Evolutionary conservation across 2,329 filamentous ascomycete species (phyloP), one percentile per base, ranked within the genome.

Genomic region (Claviceps arundinis): DNA sequence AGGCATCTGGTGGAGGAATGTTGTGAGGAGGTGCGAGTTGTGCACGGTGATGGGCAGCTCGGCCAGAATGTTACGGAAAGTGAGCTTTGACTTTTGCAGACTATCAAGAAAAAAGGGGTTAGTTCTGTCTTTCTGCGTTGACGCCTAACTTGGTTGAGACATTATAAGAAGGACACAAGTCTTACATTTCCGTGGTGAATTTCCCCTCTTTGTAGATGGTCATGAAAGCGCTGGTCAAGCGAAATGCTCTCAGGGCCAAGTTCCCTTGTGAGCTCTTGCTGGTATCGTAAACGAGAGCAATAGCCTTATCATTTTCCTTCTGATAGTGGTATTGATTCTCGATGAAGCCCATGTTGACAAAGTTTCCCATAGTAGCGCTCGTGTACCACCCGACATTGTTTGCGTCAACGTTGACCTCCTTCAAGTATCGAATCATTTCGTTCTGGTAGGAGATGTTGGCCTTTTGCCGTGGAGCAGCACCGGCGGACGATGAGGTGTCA

Each of bases 361-460:
- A 97, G 77, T 95, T 97, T 70, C 93, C 93, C 87, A 98, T 94
- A 70, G 89, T 95, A 57, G 90, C 89, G 74, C 89, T 96, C 54
- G 89, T 96, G 75, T 98, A 98, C 90, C 90, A 98, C 63, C 93
- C 93, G 55, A 95, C 89, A 64, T 89, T 94, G 76, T 97, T 95
- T 59, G 93, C 93, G 69, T 98, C 93, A 55, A 97, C 87, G 69
- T 97, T 98, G 64, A 98, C 93, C 72, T 97, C 93, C 68, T 91
- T 86, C 57, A 97, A 75, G 70, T 93, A 89, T 65, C 89, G 87
- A 70, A 98, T 91, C 91, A 97, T 97, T 71, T 98, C 93, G 59
- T 82, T 84, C 74, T 95, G 88, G 73, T 98, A 97, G 61, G 77
- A 72, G 22, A 84, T 77, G 70, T 95, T 96, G 64, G 86, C 80